Conservation (phyloP, 768 basidiomycete species). For the Chalciporus pseudorubinellus region DNA sequence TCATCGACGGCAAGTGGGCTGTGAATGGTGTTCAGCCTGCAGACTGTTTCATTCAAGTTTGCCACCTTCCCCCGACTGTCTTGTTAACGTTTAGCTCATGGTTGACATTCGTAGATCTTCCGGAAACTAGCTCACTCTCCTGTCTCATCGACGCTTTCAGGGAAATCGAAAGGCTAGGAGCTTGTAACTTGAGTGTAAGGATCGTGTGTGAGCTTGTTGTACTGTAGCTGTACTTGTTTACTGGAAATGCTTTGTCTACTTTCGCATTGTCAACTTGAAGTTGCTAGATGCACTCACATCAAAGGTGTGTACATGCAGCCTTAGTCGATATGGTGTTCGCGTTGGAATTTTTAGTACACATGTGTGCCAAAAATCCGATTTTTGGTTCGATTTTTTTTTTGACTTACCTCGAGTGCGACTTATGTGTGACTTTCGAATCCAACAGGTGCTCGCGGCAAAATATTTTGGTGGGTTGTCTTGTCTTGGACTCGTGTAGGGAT, state of each 20-base stretch:
- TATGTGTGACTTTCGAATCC: too few species aligned
- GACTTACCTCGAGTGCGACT: too few species aligned
- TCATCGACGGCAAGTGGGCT: conserved; percentile 45
- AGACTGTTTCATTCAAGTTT: conserved; percentile 40
- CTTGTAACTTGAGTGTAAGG: neutral
- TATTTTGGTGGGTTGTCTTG: too few species aligned
- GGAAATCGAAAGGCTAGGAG: neutral
- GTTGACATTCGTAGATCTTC: conserved; percentile 21
- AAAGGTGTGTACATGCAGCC: neutral
- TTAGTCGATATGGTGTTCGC: neutral
- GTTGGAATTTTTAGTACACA: too few species aligned
- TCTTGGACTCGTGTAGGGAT: too few species aligned
- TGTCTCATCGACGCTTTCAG: neutral
- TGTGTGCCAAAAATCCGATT: too few species aligned
- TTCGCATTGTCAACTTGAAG: neutral
- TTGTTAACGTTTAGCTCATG: neutral
- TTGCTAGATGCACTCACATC: neutral
- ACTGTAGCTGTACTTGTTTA: neutral
- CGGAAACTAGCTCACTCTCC: conserved; percentile 26
- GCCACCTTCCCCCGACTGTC: neutral
- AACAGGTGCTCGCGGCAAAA: too few species aligned
- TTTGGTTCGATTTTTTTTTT: too few species aligned
- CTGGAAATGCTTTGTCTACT: neutral
- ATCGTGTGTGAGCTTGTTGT: neutral
- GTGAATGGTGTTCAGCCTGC: conserved; percentile 42